phyloP scores from a whole-genome alignment of 768 basidiomycete genomes.

The Crassisporium funariophilum region DNA sequence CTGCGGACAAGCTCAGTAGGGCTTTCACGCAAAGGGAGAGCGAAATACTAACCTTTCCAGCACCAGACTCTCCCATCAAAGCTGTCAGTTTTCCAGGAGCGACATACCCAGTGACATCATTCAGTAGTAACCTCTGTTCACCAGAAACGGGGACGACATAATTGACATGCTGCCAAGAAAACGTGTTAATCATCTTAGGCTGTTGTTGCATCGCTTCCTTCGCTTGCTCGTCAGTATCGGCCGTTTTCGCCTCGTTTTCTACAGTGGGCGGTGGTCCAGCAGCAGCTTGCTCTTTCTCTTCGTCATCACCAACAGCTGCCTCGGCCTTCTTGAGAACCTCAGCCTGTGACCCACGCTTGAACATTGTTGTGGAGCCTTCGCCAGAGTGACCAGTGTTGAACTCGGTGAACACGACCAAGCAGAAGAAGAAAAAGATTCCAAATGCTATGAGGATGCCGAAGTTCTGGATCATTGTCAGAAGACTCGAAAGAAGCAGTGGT shows the following conservation, averaged over 20 bases:
- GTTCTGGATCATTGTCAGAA: slow-evolving; percentile 41
- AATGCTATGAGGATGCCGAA: slow-evolving; percentile 73
- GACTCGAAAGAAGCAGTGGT: background rate
- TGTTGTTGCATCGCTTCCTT: slow-evolving; percentile 29
- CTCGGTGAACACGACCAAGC: slow-evolving; percentile 64
- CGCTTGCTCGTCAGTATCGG: slow-evolving; percentile 24
- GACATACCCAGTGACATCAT: slow-evolving; percentile 77
- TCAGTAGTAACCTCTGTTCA: slow-evolving; percentile 51
- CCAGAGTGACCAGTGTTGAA: slow-evolving; percentile 41
- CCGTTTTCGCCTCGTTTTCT: slow-evolving; percentile 4
- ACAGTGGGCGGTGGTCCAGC: background rate
- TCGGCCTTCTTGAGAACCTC: slow-evolving; percentile 30
- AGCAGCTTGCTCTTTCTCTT: slow-evolving; percentile 30
- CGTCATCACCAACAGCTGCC: slow-evolving; percentile 31
- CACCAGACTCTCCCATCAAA: slow-evolving; percentile 63
- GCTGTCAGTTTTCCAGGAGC: slow-evolving; percentile 82
- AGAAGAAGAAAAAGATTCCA: slow-evolving; percentile 55
- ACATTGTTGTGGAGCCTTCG: slow-evolving; percentile 52
- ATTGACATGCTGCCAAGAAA: slow-evolving; percentile 75
- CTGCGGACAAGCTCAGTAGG: slow-evolving; percentile 19
- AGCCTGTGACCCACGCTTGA: slow-evolving; percentile 57
- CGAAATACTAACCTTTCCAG: slow-evolving; percentile 43
- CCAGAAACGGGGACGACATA: slow-evolving; percentile 64
- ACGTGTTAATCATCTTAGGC: slow-evolving; percentile 43
- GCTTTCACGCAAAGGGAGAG: background rate